Conservation (phyloP, 371 early-diverging fungal species). For the Conidiobolus incongruus region DNA sequence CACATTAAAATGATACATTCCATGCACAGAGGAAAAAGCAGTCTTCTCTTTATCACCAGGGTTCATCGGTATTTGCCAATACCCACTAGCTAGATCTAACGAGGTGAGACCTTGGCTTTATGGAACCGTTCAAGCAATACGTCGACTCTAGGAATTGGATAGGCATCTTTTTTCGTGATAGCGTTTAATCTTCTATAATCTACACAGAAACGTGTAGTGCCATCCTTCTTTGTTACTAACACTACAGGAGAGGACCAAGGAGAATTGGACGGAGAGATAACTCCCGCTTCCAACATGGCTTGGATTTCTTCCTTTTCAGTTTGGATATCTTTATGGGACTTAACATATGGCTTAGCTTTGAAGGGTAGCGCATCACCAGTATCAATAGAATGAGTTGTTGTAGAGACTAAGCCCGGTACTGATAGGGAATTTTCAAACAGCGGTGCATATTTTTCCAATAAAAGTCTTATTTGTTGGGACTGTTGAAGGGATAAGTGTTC, state of each 20-base stretch:
- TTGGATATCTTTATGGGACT: neutral
- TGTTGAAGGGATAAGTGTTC: no score
- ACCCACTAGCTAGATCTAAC: constrained; percentile 16
- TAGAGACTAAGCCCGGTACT: no score
- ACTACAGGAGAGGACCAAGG: constrained; percentile 13
- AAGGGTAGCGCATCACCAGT: neutral
- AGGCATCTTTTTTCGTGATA: constrained; percentile 11
- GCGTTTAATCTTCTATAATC: constrained; percentile 16
- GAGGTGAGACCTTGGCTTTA: constrained; percentile 9
- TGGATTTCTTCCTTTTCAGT: neutral
- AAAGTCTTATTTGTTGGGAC: no score
- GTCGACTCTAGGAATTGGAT: constrained; percentile 16
- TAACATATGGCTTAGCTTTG: neutral
- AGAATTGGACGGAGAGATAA: constrained; percentile 3
- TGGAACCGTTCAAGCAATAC: constrained; percentile 11
- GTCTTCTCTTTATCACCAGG: constrained; percentile 10
- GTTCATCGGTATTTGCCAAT: constrained; percentile 14
- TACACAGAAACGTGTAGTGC: constrained; percentile 12
- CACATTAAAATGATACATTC: constrained; percentile 5
- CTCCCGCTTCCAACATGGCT: neutral
- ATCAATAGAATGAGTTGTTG: neutral
- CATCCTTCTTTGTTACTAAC: constrained; percentile 12
- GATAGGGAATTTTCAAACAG: no score
- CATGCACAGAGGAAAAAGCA: constrained; percentile 11
- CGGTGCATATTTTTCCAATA: no score